phyloP scores from a whole-genome alignment of 1,284 basidiomycete genomes.

The Fistulina hepatica region DNA sequence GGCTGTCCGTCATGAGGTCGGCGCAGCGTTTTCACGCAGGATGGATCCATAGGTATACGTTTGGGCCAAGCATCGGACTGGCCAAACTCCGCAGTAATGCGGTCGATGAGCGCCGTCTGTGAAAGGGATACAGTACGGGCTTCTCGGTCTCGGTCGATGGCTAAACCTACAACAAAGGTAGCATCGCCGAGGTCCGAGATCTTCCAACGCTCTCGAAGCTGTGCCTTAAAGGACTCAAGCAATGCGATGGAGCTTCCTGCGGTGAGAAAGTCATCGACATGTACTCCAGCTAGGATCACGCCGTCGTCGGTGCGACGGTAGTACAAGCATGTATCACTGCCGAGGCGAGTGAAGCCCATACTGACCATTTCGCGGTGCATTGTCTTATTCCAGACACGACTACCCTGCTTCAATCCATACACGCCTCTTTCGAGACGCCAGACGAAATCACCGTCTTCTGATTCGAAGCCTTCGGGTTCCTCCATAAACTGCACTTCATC shows the following conservation, averaged over 20 bases:
- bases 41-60: constrained; percentile 23
- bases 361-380: constrained; percentile 1
- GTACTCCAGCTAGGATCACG: constrained; percentile 1
- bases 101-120: constrained; percentile 16
- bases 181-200: constrained; percentile 18
- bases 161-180: constrained; percentile 17
- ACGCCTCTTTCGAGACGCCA: constrained; percentile 20
- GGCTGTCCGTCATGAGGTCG: constrained; percentile 8
- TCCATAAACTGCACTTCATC: constrained; percentile 1
- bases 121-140: constrained; percentile 12
- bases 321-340: constrained; percentile 7
- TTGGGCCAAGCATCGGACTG: constrained; percentile 21
- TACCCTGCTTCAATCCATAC: constrained; percentile 13
- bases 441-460: constrained; percentile 6
- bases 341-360: constrained; percentile 1
- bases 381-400: constrained; percentile 10
- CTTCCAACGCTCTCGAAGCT: constrained; percentile 8
- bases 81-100: constrained; percentile 23
- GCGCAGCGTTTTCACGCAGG: too few species aligned
- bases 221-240: constrained; percentile 8
- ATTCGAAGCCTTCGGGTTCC: constrained; percentile 13
- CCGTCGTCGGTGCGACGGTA: background rate
- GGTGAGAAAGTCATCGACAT: constrained; percentile 8
- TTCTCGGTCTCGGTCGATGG: constrained; percentile 16
- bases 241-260: constrained; percentile 4